phyloP scores from a whole-genome alignment of 805 yeast genomes.

The Wickerhamiella qilinensis region DNA sequence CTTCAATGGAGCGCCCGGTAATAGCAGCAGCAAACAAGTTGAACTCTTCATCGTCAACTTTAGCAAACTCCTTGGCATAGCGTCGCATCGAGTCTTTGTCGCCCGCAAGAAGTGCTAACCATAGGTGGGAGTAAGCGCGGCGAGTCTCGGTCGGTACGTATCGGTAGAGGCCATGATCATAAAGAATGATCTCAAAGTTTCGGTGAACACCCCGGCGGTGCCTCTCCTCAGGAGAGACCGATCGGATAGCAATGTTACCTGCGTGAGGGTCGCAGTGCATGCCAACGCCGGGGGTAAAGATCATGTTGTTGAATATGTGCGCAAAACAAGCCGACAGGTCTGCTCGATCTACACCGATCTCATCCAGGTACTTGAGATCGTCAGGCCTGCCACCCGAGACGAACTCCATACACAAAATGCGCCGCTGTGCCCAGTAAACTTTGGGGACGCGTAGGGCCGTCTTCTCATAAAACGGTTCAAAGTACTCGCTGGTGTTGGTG shows the following conservation, averaged over 20 bases:
- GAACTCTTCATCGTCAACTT: constrained; percentile 60
- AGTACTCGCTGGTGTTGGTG: constrained; percentile 47
- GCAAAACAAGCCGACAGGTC: constrained; percentile 76
- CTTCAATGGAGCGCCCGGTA: constrained; percentile 80
- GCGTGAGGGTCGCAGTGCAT: constrained; percentile 98
- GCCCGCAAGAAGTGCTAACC: constrained; percentile 74
- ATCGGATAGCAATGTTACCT: constrained; percentile 78
- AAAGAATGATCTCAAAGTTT: constrained; percentile 80
- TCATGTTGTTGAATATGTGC: constrained; percentile 87
- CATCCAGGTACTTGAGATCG: constrained; percentile 45
- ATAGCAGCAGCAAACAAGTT: constrained; percentile 82
- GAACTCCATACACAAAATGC: constrained; percentile 79
- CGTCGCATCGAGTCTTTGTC: constrained; percentile 48
- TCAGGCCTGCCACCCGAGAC: constrained; percentile 73
- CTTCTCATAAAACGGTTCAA: constrained; percentile 32
- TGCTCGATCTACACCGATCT: constrained; percentile 49
- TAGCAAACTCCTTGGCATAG: constrained; percentile 68
- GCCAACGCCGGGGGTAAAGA: constrained; percentile 80
- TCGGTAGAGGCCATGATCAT: constrained; percentile 91
- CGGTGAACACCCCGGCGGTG: constrained; percentile 26
- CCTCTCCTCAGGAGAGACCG: constrained; percentile 17
- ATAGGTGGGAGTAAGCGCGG: constrained; percentile 72
- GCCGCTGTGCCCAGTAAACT: constrained; percentile 43
- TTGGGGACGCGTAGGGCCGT: constrained; percentile 76
- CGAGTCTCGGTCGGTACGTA: constrained; percentile 64